These are phyloP conservation scores for Fraxinus floribunda DNA, from an alignment of 305 asterid genomes.

Conservation along the genomic window DNA sequence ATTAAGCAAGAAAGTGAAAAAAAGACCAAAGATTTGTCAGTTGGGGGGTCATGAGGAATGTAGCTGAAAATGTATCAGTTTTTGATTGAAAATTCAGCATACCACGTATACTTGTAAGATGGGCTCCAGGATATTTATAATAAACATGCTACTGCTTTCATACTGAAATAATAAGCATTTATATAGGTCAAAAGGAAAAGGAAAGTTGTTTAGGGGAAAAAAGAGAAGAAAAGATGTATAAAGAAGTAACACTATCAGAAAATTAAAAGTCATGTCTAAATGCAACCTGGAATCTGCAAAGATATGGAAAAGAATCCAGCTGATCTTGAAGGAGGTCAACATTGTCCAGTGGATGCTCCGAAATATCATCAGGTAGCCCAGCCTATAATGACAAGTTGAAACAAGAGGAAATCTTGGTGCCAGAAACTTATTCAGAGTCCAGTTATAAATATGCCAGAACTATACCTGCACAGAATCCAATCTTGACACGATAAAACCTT, in stretches of 20 bases:
- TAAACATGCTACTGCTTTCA: slow-evolving; percentile 89
- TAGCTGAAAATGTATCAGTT: slow-evolving; percentile 15
- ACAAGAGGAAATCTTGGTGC: slow-evolving; percentile 7
- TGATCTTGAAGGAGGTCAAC: slow-evolving; percentile 99
- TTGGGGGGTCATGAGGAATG: slow-evolving; percentile 1
- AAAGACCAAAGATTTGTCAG: slow-evolving; percentile 11
- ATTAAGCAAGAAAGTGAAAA: slow-evolving; percentile 17
- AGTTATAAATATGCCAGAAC: slow-evolving; percentile 16
- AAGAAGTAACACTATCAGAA: slow-evolving; percentile 10
- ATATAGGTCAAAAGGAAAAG: slow-evolving; percentile 8
- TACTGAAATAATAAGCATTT: slow-evolving; percentile 59
- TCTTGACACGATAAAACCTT: slow-evolving; percentile 95
- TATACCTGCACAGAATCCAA: slow-evolving; percentile 92
- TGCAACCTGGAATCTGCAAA: slow-evolving; percentile 91
- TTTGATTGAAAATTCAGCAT: slow-evolving; percentile 30
- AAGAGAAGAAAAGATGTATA: neutral
- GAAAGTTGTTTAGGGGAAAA: neutral
- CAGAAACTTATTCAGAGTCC: neutral
- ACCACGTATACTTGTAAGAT: slow-evolving; percentile 82
- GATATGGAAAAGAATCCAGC: slow-evolving; percentile 89
- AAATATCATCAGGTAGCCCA: slow-evolving; percentile 70
- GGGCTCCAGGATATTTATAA: slow-evolving; percentile 87
- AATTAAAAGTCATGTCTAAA: slow-evolving; percentile 7
- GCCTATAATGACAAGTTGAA: slow-evolving; percentile 49
- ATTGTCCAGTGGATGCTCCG: slow-evolving; percentile 93